Evolutionary conservation across 2,329 filamentous ascomycete genomes (phyloP), one percentile per base, ranked within the genome.

Genomic region (Polytolypa hystricis): DNA sequence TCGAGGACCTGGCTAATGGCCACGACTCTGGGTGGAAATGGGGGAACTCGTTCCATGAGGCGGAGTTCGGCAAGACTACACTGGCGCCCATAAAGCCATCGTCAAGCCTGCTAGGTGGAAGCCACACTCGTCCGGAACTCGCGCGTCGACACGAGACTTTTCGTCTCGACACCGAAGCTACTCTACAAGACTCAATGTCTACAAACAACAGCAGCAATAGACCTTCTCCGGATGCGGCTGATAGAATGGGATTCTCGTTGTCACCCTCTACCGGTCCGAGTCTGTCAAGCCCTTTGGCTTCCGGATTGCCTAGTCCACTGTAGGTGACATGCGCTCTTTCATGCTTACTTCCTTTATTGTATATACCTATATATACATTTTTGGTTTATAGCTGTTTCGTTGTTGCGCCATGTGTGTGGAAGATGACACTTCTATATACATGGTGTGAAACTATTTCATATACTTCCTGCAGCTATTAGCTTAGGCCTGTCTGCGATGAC

Each of bases 1-100:
- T 80, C 41, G 64, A 66, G 46, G 70, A 74, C 42, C 59, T 75
- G 45, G 61, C 66, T 47, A 56, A 65, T 43, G 74, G 73, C 23
- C 66, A 71, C 48, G 77, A 81, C 56, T 65, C 70, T 38, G 75
- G 70, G 42, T 80, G 74, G 74, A 63, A 71, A 54, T 76, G 72
- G 67, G 73, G 69, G 43, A 78, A 80, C 56, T 64, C 64, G 34
- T 63, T 62, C 30, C 64, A 61, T 40, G 57, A 37, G 16, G 27
- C 10, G 33, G 61, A 65, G 45, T 67, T 70, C 52, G 64, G 64
- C 37, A 56, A 54, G 32, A 42, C 47, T 10, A 40, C 45, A 10
- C 52, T 66, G 33, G 58, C 67, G 4, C 64, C 66, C 8, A 64
- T 71, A 30, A 63, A 61, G 30, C 60, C 65, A 3, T 56, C 59